Base-by-base conservation (phyloP, 2,329 filamentous ascomycete species). In the Eutypella sp. region DNA sequence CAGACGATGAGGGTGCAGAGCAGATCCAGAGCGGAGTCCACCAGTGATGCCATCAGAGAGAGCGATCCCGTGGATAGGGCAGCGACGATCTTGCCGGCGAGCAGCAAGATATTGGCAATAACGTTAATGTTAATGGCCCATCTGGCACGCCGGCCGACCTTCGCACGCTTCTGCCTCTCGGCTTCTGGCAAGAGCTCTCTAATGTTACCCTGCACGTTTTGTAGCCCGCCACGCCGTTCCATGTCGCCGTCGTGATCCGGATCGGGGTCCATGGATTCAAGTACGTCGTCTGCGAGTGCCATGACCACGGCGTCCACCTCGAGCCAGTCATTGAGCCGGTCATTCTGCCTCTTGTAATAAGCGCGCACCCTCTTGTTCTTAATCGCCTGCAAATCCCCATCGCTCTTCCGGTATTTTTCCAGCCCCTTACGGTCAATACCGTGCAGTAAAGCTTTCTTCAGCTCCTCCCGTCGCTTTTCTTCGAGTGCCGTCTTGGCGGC, bases 1-100 rank as follows among this genome's bases (percentile, higher is more conserved):
- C 78, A 82, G 20, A 83, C 74, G 47, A 82, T 83, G 29, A 76
- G 61, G 0, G 79, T 82, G 57, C 78, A 81, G 3, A 83, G 69
- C 16, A 82, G 65, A 50, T 83, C 79, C 16, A 82, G 67, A 2
- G 76, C 78, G 1, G 78, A 81, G 58, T 84, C 80, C 13, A 82
- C 76, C 9, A 82, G 69, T 18, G 77, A 81, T 10, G 80, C 80
- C 27, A 83, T 75, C 16, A 84, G 68, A 1, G 79, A 83, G 6
- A 84, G 69, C 1, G 80, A 84, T 40, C 66, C 73, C 2, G 78
- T 80, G 51, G 71, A 73, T 34, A 76, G 64, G 16, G 76, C 76
- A 13, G 78, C 78, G 13, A 73, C 64, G 39, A 76, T 68, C 57
- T 83, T 83, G 4, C 75, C 77, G 9, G 68, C 63, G 3, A 83